Evolutionary conservation across 208 protist genomes (phyloP), one percentile per base, ranked within the genome.

Genomic region (Strigomonas galati): DNA sequence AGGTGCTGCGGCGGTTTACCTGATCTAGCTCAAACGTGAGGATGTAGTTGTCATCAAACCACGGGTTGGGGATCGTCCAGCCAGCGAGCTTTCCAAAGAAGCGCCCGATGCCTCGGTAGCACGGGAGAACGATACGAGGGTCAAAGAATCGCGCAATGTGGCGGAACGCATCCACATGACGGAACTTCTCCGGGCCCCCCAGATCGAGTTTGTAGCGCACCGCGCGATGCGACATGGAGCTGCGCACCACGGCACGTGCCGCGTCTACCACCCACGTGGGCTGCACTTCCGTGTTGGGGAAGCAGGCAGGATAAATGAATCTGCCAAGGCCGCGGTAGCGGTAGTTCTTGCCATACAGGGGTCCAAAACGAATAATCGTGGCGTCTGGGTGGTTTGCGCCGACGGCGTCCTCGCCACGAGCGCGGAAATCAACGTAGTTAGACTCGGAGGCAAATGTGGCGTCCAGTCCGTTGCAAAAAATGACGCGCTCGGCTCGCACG

Each of bases 171-270:
- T 97, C 89, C 53, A 93, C 80, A 74, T 97, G 92, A 51, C 66
- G 76, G 30, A 92, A 69, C 28, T 85, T 94, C 73, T 95, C 77
- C n/a, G 92, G 92, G 40, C 92, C 92, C 44, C 92, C 89, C 61
- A 97, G 82, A 69, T 97, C 92, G 59, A 95, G 94, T 69, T 93
- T 91, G 79, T 94, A 94, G 60, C 88, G 85, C 35, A 97, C 89
- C 0, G 89, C 87, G 48, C 88, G 80, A 53, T 91, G 87, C 4
- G 87, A 76, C 76, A 89, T 84, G 64, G 85, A 87, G 68, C 81
- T 87, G 46, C 87, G 86, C 49, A 93, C 85, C 4, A 94, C 88
- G 10, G 89, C 87, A 26, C 89, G 82, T 12, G 92, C 92, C 6
- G 89, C 89, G 65, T 97, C 92, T 0, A 93, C 87, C 54, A 97